Conservation (phyloP, 2,329 filamentous ascomycete genomes). For the Dendryphion nanum region DNA sequence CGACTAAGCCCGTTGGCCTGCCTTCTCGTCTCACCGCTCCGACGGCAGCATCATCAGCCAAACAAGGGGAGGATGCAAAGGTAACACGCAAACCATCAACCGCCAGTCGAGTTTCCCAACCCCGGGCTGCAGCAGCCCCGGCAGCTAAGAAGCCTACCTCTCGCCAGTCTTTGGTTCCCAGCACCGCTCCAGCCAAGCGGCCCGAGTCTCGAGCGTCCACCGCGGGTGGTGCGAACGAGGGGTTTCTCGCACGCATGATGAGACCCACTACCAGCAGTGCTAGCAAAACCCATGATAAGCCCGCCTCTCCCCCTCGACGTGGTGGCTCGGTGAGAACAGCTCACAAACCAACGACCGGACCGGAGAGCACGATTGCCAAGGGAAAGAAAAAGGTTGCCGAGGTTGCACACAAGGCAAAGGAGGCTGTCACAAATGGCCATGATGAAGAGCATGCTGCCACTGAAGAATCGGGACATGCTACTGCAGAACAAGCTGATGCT, state of each 20-base stretch:
- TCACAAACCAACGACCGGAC: constrained; percentile 20
- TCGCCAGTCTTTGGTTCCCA: constrained; percentile 37
- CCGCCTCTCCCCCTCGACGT: constrained; percentile 38
- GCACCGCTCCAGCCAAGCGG: constrained; percentile 46
- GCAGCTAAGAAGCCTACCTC: constrained; percentile 28
- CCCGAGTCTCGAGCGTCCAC: constrained; percentile 48
- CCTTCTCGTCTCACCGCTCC: constrained; percentile 67
- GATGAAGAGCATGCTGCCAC: constrained; percentile 4
- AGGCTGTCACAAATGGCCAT: constrained; percentile 27
- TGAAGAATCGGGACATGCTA: background rate
- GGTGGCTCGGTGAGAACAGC: constrained; percentile 12
- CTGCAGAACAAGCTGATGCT: too few relatives aligned
- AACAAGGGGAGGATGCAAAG: constrained; percentile 48
- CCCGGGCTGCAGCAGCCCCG: constrained; percentile 12
- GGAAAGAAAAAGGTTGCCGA: constrained; percentile 39
- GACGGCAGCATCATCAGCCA: constrained; percentile 68
- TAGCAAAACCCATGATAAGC: constrained; percentile 66
- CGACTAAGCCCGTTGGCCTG: constrained; percentile 66
- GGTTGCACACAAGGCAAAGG: constrained; percentile 33
- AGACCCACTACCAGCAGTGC: constrained; percentile 69
- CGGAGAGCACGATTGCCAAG: constrained; percentile 27
- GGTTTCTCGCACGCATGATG: constrained; percentile 81
- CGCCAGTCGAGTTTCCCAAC: constrained; percentile 36
- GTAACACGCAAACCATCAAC: constrained; percentile 43
- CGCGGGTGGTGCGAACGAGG: constrained; percentile 61